Base-by-base conservation (phyloP, 2,329 filamentous ascomycete species). In the Chalaropsis ovoidea region DNA sequence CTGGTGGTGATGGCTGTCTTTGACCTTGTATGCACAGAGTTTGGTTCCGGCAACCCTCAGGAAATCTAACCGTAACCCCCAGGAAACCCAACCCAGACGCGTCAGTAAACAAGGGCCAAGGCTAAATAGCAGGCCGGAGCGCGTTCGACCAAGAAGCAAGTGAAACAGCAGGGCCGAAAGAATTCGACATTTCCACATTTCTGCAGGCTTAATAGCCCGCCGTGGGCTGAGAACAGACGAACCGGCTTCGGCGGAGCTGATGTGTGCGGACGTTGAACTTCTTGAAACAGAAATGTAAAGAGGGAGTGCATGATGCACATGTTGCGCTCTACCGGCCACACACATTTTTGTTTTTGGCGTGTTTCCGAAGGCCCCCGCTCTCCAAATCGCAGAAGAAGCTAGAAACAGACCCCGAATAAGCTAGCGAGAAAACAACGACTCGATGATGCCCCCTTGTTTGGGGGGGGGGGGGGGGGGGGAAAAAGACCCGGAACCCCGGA, bases 161-260 rank as follows among this genome's bases (percentile, higher is more conserved):
- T 10, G 35, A 39, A 39, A 39, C 35, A 39, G 35, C 35, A 39
- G 35, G 35, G 35, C 35, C 35, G 31, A 39, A 39, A 39, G 35
- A 39, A 39, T 7, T 39, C 35, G 35, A 39, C 35, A 39, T 39
- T 39, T 39, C 35, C 8, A 10, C 35, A 10, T 39, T 39, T 39
- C 35, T 39, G 35, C 1, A 7, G 8, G 35, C 35, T 39, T 39
- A 39, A 39, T 39, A 5, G 35, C 8, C 35, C 1, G 35, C 8
- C 35, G 47, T 24, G 11, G 22, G 11, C 3, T 3, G 11, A 11
- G 22, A 58, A 13, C 10, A 39, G 17, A 58, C 6, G 54, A 58
- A 58, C 31, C 54, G 7, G 54, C 54, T 39, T 58, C 6, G 54
- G 54, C 54, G 47, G 47, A 15, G 47, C 15, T 52, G 22, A 52